phyloP scores from a whole-genome alignment of 306 rosid genomes.

The Luffa aegyptiaca region DNA sequence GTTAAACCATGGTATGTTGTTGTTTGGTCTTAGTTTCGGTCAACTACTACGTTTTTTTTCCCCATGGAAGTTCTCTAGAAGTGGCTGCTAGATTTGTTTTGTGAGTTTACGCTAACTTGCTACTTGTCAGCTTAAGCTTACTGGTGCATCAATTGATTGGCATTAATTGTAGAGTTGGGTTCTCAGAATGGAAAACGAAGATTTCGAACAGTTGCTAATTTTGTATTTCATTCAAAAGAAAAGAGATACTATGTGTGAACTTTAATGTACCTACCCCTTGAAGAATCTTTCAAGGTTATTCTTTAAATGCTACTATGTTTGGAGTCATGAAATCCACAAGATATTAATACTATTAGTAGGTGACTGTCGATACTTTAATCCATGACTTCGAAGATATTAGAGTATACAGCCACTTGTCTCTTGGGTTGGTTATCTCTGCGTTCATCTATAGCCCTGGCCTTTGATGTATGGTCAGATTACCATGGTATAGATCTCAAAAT shows the following conservation, averaged over 20 bases:
- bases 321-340: background rate
- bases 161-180: background rate
- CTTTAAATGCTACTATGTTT: background rate
- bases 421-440: background rate
- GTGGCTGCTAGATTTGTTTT: background rate
- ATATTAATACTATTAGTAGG: background rate
- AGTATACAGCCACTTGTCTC: background rate
- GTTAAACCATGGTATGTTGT: constrained; percentile 67
- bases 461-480: background rate
- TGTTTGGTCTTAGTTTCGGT: background rate
- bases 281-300: background rate
- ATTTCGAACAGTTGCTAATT: background rate
- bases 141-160: background rate
- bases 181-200: background rate
- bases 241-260: background rate
- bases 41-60: background rate
- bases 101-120: background rate
- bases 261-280: background rate
- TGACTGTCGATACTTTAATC: background rate
- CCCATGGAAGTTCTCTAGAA: background rate
- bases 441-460: background rate
- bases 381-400: background rate
- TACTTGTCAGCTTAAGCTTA: background rate
- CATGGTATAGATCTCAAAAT: background rate
- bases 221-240: background rate